Base-by-base conservation (phyloP, 805 yeast species). In the Schwanniomyces polymorphus region DNA sequence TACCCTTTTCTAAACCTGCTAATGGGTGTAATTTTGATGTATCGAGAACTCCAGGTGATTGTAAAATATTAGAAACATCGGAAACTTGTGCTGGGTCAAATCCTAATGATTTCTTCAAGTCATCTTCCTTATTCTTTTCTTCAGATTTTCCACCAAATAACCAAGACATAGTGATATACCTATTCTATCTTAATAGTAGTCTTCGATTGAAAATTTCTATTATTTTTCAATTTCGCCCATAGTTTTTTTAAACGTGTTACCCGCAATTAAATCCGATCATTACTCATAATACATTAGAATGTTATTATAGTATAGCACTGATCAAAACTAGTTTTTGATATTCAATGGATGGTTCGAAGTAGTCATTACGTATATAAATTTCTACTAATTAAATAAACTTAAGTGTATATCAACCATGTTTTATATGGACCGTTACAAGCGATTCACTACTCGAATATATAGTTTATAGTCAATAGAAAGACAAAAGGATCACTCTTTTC, bases 1-100 rank as follows among this genome's bases (percentile, higher is more conserved):
- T 81, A 46, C 91, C 96, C 60, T 85, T 84, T 56, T 89, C 96
- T 53, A 91, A 76, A 12, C 96, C 96, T 1, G 97, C 97, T 63
- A 92, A 75, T 27, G 97, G 97, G 65, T 91, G 97, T 62, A 91
- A 77, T 67, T 78, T 79, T 44, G 85, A 68, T 27, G 91, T 76
- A 60, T 88, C 95, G 49, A 86, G 75, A 7, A 77, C 77, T 39
- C 82, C 81, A 18, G 85, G 85, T 9, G 81, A 71, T 49, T 80
- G 75, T 58, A 88, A 72, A 55, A 86, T 79, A 50, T 76, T 73
- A 31, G 86, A 75, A 16, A 86, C 86, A 60, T 83, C 88, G 18
- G 82, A 60, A 35, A 84, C 83, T 52, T 82, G 75, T 37, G 77
- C 63, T 23, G 90, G 85, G 62, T 86, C 90, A 61, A 85, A 84